A percentile compares a stretch with the other conserved stretches of the same genome.
Evolutionary conservation across 208 protist species (phyloP).

Genomic region (Leishmania tropica): DNA sequence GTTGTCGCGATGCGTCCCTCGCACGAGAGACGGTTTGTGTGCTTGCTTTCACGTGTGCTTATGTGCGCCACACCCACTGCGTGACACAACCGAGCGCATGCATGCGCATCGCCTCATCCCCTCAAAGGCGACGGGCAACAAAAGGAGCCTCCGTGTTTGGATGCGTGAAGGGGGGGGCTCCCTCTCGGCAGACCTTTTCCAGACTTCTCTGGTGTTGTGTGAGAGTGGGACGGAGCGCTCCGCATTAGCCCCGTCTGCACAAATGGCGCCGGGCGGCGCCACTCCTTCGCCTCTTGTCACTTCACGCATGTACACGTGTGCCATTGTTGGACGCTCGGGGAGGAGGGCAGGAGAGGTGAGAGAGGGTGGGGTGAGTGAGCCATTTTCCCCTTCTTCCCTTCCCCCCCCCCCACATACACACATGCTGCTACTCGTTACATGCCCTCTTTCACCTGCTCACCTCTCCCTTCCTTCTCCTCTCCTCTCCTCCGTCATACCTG

Average conservation of each 20-base stretch:
- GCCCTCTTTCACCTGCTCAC: not conserved
- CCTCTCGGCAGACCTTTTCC: not conserved
- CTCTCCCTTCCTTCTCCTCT: not conserved
- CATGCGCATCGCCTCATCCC: not conserved
- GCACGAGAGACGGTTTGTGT: not conserved
- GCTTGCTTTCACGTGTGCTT: not conserved
- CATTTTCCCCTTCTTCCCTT: not conserved
- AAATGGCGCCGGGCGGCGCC: too few species aligned
- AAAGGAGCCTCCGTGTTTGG: not conserved
- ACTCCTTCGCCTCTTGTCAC: not conserved
- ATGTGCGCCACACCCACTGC: not conserved
- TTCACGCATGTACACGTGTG: not conserved
- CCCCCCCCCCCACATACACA: not conserved
- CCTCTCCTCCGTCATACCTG: not conserved
- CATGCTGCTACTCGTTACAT: not conserved
- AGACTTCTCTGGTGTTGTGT: not conserved
- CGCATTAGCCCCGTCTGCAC: not conserved
- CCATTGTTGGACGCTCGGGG: not conserved
- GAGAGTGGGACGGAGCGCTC: not conserved
- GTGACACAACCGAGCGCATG: not conserved
- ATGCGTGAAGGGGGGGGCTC: not conserved
- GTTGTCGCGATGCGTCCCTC: not conserved
- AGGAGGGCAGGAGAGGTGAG: not conserved
- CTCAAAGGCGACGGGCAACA: not conserved
- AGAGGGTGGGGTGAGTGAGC: not conserved